These are phyloP conservation scores for Theileria sp. DNA, from an alignment of 169 alveolate genomes.

Conservation along the genomic window DNA sequence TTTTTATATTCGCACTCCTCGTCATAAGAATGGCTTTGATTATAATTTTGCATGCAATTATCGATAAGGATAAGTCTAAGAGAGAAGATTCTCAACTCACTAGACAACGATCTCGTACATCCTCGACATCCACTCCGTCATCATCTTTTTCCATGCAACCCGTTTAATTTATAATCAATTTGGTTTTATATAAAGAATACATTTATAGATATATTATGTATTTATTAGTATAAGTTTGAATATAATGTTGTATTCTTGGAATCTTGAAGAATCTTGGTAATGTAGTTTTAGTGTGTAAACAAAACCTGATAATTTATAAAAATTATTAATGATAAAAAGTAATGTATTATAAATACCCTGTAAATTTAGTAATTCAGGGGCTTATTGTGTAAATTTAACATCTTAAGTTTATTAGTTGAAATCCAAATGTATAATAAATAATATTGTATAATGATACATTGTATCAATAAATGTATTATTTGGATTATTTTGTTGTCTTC, in stretches of 20 bases:
- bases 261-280: not conserved
- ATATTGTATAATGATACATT: not conserved
- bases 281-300: not conserved
- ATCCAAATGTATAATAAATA: not conserved
- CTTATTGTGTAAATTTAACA: not conserved
- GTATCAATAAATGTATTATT: constrained; percentile 3
- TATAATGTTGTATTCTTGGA: not conserved
- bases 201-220: not conserved
- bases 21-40: not conserved
- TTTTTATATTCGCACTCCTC: not conserved
- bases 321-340: too few species aligned
- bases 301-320: not conserved
- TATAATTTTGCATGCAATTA: not conserved
- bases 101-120: not conserved
- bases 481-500: not conserved
- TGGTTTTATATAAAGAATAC: not conserved
- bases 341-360: not conserved
- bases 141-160: not conserved
- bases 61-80: not conserved
- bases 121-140: not conserved
- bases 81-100: not conserved
- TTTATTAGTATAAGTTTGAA: not conserved
- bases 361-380: not conserved
- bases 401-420: not conserved
- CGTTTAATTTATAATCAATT: not conserved